Evolutionary conservation across 2,329 filamentous ascomycete species (phyloP).

Genomic region (Didymosphaeria variabile): DNA sequence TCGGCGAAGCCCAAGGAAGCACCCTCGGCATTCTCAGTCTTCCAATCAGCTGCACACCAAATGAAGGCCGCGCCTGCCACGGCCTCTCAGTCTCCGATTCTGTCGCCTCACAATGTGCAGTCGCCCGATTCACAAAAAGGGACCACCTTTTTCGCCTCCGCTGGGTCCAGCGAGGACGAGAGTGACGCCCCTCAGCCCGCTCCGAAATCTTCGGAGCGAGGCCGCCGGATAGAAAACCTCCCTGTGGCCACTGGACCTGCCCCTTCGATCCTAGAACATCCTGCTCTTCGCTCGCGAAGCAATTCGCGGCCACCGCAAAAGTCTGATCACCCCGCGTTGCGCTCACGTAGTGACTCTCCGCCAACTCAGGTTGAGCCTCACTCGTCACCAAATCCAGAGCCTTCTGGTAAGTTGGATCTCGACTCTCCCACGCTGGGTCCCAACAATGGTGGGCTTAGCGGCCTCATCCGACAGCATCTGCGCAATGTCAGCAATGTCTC

Average conservation of each 20-base stretch:
- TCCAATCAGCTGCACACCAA: conserved; percentile 56
- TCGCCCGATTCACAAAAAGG: conserved; percentile 29
- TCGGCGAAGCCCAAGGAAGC: conserved; percentile 41
- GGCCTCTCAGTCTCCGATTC: conserved; percentile 24
- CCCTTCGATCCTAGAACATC: conserved; percentile 48
- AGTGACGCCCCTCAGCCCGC: conserved; percentile 29
- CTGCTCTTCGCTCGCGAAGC: conserved; percentile 46
- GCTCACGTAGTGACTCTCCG: conserved; percentile 20
- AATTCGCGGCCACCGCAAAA: conserved; percentile 32
- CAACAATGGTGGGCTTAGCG: conserved; percentile 71
- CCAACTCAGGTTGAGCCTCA: conserved; percentile 12
- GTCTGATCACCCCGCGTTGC: conserved; percentile 23
- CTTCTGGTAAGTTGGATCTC: conserved; percentile 29
- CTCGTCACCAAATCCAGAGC: conserved; percentile 23
- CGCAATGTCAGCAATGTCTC: conserved; percentile 83
- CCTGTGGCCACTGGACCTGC: conserved; percentile 44
- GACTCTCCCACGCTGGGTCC: conserved; percentile 87
- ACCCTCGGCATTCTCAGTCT: conserved; percentile 53
- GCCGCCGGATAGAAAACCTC: conserved; percentile 45
- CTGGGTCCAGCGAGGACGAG: conserved; percentile 45
- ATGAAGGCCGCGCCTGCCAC: conserved; percentile 46
- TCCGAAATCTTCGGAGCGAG: conserved; percentile 30
- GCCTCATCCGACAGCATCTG: conserved; percentile 84
- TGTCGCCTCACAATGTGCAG: conserved; percentile 18
- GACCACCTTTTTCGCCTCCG: conserved; percentile 43